phyloP scores from a whole-genome alignment of 768 basidiomycete species.

The Lactarius trivialis region DNA sequence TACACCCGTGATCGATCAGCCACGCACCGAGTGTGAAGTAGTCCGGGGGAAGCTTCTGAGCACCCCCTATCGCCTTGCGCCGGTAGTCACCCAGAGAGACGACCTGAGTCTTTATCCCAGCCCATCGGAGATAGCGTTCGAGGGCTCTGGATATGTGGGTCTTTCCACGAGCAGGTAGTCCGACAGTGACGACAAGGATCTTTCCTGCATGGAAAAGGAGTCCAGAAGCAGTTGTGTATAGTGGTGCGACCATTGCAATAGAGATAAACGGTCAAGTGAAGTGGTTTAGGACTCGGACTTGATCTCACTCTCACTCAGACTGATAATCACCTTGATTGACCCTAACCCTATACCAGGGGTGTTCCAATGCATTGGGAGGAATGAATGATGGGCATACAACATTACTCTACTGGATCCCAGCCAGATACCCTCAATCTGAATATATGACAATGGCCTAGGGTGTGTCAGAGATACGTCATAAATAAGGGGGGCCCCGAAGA shows the following conservation, averaged over 20 bases:
- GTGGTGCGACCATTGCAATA: conserved; percentile 75
- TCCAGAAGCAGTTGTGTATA: conserved; percentile 88
- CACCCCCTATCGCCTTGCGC: conserved; percentile 80
- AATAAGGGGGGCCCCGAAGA: neutral
- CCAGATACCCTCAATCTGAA: conserved; percentile 1
- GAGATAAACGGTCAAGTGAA: neutral
- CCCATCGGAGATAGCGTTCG: conserved; percentile 97
- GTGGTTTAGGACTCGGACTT: neutral
- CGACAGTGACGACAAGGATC: conserved; percentile 88
- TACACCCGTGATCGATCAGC: conserved; percentile 9
- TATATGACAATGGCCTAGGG: neutral
- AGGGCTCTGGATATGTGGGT: conserved; percentile 94
- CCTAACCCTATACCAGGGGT: conserved; percentile 18
- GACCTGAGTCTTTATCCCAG: conserved; percentile 93
- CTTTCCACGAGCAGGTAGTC: conserved; percentile 90
- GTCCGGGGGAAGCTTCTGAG: conserved; percentile 81
- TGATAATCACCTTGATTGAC: neutral
- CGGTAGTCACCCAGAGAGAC: conserved; percentile 95
- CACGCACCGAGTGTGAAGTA: conserved; percentile 79
- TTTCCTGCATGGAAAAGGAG: conserved; percentile 90
- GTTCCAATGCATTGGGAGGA: neutral
- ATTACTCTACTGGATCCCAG: conserved; percentile 7
- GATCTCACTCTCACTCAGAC: neutral
- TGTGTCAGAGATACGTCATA: conserved; percentile 4
- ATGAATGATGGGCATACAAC: neutral